A percentile compares a stretch with the other conserved stretches of the same genome.
Evolutionary conservation across 73 alveolate genomes (phyloP).

Genomic region (Paramecium sonneborni): DNA sequence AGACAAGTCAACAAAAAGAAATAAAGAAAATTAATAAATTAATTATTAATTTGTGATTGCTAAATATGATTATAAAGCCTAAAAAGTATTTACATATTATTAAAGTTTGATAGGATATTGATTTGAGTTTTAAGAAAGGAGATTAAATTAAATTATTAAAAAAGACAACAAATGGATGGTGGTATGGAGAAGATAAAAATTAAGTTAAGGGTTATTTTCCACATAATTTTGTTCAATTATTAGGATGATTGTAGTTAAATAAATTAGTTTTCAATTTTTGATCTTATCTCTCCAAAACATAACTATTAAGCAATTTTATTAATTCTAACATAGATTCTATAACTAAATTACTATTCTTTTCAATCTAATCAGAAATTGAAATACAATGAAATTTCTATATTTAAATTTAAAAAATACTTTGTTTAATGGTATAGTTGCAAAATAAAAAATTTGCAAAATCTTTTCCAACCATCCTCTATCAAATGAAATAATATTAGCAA

Average conservation of each 20-base stretch:
- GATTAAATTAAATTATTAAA: slow-evolving; percentile 12
- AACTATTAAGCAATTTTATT: not conserved
- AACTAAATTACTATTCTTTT: not conserved
- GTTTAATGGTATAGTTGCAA: not conserved
- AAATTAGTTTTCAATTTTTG: not conserved
- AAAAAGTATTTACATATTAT: not conserved
- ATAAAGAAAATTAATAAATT: slow-evolving; percentile 1
- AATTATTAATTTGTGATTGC: slow-evolving; percentile 1
- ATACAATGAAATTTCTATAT: slow-evolving; percentile 23
- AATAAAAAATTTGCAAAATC: not conserved
- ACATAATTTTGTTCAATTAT: slow-evolving; percentile 52
- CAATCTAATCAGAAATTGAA: slow-evolving; percentile 13
- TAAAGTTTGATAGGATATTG: slow-evolving; percentile 8
- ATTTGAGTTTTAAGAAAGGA: slow-evolving; percentile 40
- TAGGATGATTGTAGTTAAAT: slow-evolving; percentile 26
- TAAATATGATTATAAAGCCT: slow-evolving; percentile 50
- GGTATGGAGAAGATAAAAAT: slow-evolving; percentile 39
- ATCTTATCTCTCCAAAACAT: not conserved
- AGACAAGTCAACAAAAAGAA: slow-evolving; percentile 10
- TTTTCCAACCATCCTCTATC: not conserved
- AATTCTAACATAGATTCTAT: not conserved
- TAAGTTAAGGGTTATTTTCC: slow-evolving; percentile 43
- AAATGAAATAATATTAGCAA: not conserved
- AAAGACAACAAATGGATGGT: slow-evolving; percentile 54
- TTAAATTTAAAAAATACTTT: not conserved